Evolutionary conservation across 345 rosid species (phyloP), one percentile per base, ranked within the genome.

Genomic region (Syzygium grande): DNA sequence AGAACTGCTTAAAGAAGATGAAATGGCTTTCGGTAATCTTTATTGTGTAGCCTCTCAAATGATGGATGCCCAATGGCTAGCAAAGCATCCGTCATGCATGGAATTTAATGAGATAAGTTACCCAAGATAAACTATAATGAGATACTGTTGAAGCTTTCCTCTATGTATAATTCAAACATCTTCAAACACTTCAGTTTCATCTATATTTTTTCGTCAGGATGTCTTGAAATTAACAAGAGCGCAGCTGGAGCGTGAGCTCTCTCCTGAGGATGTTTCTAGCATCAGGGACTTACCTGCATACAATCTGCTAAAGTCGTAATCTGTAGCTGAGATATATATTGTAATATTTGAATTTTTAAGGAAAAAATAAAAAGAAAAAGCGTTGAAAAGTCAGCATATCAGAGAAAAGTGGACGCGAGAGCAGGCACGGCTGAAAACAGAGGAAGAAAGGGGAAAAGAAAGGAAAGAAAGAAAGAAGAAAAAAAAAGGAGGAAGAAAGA

Each of bases 21-120:
- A 95, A 84, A 92, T 90, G 94, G 98, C 98, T 86, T 97, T 96
- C 38, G 97, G 96, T 90, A 88, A 93, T 88, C 96, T 97, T 4
- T 97, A 91, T 89, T 96, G 98, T 83, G 87, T 96, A 58, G 95
- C 97, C 86, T 96, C 96, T 88, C 93, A 88, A 88, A 92, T 95
- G 98, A 94, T 96, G 68, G 68, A 59, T 27, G 34, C 68, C 68
- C 2, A 59, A 27, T 12, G 68, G 34, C 68, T 59, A 27, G 34
- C 34, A 59, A 59, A 59, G 68, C 91, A 93, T 83, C 97, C 98
- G 88, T 93, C 99, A 14, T 95, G 92, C 88, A 95, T 97, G 98
- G 95, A 97, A 84, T 96, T 96, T 88, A 96, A 94, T 86, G 98
- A 56, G 61, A 23, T 95, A 93, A 90, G n/a, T 65, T 86, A 85